Percentiles rank a stretch among this genome's conserved stretches.
Evolutionary conservation across 306 rosid species (phyloP).

Genomic region (Macrotyloma uniflorum): DNA sequence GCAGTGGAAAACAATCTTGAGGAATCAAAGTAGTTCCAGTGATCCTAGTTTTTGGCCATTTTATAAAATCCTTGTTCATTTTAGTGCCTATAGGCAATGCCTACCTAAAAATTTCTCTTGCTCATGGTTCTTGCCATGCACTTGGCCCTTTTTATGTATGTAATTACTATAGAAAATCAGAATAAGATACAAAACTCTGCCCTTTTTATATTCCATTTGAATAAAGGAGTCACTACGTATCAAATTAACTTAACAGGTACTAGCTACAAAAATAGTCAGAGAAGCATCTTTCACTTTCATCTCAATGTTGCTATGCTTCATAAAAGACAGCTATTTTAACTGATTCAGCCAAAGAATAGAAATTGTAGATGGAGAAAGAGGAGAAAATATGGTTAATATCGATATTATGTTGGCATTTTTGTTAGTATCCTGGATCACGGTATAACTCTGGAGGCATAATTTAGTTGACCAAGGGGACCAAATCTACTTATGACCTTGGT

Average conservation of each 20-base stretch:
- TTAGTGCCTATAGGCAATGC: slow-evolving; percentile 4
- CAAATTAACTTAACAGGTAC: background rate
- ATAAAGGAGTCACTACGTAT: background rate
- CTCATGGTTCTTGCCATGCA: background rate
- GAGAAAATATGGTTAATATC: background rate
- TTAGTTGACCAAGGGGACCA: slow-evolving; percentile 3
- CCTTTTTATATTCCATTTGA: slow-evolving; percentile 23
- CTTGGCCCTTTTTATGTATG: slow-evolving; percentile 11
- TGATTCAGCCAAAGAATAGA: background rate
- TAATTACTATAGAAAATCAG: slow-evolving; percentile 35
- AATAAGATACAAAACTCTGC: slow-evolving; percentile 38
- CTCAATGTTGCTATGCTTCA: background rate
- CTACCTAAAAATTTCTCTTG: background rate
- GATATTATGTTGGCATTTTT: background rate
- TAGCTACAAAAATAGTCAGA: background rate
- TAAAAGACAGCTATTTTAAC: slow-evolving; percentile 2
- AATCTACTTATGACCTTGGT: background rate
- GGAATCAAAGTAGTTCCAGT: background rate
- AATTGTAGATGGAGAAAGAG: background rate
- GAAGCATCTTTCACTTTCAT: background rate
- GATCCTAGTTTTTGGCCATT: background rate
- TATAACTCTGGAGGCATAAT: background rate
- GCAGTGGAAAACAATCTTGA: slow-evolving; percentile 54
- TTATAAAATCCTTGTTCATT: background rate
- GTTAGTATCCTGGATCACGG: background rate